Evolutionary conservation across 192 early-diverging fungal species (phyloP), one percentile per base, ranked within the genome.

Genomic region (Funneliformis geosporum): DNA sequence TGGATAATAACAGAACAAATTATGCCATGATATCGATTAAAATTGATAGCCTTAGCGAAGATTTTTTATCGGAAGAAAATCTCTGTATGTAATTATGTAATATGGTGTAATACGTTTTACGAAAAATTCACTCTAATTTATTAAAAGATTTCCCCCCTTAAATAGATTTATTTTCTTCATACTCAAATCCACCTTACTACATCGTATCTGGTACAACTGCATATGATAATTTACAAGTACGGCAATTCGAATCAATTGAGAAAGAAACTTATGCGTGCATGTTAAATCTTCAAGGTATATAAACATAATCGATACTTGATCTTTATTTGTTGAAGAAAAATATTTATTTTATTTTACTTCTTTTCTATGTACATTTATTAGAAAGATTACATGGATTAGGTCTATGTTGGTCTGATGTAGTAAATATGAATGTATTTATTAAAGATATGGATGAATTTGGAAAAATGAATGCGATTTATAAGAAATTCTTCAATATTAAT

Each of bases 361-460:
- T 61, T 68, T 62, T 11, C 2, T 61, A 61, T 5, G 38, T 64
- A 21, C 55, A 71, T 68, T 16, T 8, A 16, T 69, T 75, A 90
- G 90, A 79, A 2, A 77, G 78, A 59, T 76, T 92, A 11, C n/a
- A 81, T 43, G 40, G 75, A 42, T 68, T 84, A 14, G 83, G 74
- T 14, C 75, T 90, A 27, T 73, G 73, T 0, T 93, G 90, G 89
- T 67, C 79, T 16, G 83, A 93, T 75, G 87, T 93, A 9, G 86
- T 92, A 1, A 80, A 86, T 62, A 90, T 95, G 85, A 87, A 90
- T 66, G 89, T 95, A 0, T 90, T 88, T 80, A 87, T 94, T 1
- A 73, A 84, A 7, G 85, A 93, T 74, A 93, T 95, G 91, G 73
- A 76, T 8, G 83, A 89, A 42, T 95, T 95, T 82, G 85, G 74